Base-by-base conservation (phyloP, 2,329 filamentous ascomycete species). In the Alternaria tenuissima region DNA sequence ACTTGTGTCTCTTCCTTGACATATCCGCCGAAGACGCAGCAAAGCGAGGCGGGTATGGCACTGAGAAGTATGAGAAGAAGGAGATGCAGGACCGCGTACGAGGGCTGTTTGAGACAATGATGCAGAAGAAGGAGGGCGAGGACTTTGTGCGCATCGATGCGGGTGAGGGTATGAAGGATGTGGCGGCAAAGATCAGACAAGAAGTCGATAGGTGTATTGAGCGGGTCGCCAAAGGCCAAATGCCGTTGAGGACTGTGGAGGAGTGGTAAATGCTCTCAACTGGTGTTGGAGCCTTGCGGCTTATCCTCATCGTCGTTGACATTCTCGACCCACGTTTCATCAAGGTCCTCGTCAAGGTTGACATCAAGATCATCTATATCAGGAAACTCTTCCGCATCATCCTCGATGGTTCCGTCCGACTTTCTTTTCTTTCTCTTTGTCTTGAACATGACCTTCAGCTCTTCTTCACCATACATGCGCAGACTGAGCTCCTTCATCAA, bases 1-100 rank as follows among this genome's bases (percentile, higher is more conserved):
- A 99, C 80, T 76, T 94, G 9, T 93, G 94, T 11, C 78, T 98
- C 1, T 98, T 98, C 74, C 84, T 99, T 32, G 92, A 95, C 73
- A 86, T 98, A 52, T 87, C 89, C 7, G 87, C 92, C 36, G 86
- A 88, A 49, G 86, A 89, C 61, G 93, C 93, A 9, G 87, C 86
- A 30, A 85, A 85, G 69, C 85, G 95, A 18, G 93, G 93, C n/a
- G 94, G 93, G 0, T 99, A 90, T 83, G 95, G 95, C 1, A 86
- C 85, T 18, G 95, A 99, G 83, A 85, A 92, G 64, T 99, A 98
- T 74, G 95, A 99, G 81, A 90, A 88, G 75, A 86, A 86, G 61
- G 88, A 89, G 72, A 91, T 97, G 87, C 95, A 99, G 81, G 83
- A 85, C 61, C 86, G 88, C 9, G 95, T 98, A 14, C 82, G 92